Evolutionary conservation across 2,329 filamentous ascomycete species (phyloP), one percentile per base, ranked within the genome.

Genomic region (Aureobasidium namibiae): DNA sequence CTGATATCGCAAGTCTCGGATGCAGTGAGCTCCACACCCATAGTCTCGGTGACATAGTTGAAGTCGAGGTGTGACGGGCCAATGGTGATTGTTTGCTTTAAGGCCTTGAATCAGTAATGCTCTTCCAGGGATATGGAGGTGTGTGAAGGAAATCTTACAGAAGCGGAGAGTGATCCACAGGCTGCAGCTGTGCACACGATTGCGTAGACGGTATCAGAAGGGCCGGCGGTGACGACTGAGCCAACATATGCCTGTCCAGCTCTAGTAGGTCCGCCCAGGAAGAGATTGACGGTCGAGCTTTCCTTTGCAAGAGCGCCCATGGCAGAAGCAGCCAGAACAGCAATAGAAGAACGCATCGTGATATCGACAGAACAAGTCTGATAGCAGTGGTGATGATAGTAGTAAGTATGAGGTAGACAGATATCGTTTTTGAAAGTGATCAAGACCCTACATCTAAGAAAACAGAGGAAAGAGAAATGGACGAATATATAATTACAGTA

Each of bases 321-420:
- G n/a, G 42, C 54, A 39, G 29, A 26, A 39, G 39, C 23, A 38
- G 54, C 54, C 42, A 57, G 33, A 39, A 57, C 21, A 46, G 54
- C 54, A 31, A 48, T 10, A 23, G 54, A 57, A 39, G 42, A 57
- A 39, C 42, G 41, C 54, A 57, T 57, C 16, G 8, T 57, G 42
- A 48, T 29, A 18, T 29, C 45, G n/a, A n/a, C n/a, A n/a, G n/a
- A n/a, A n/a, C n/a, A n/a, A n/a, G n/a, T n/a, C n/a, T n/a, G n/a
- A n/a, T n/a, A n/a, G n/a, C 26, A 9, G 26, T 29, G 26, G 26
- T 29, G 39, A 42, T 5, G n/a, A 8, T 18, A 23, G 4, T 5
- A 3, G 4, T 18, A 23, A 42, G 26, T 3, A 23, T 6, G 21
- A 42, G 16, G 21, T 18, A 4, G 39, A 42, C 11, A 6, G 39